A percentile compares a stretch with the other conserved stretches of the same genome.
Conservation (phyloP, 1,284 basidiomycete genomes). For the Pseudozyma flocculosa region DNA sequence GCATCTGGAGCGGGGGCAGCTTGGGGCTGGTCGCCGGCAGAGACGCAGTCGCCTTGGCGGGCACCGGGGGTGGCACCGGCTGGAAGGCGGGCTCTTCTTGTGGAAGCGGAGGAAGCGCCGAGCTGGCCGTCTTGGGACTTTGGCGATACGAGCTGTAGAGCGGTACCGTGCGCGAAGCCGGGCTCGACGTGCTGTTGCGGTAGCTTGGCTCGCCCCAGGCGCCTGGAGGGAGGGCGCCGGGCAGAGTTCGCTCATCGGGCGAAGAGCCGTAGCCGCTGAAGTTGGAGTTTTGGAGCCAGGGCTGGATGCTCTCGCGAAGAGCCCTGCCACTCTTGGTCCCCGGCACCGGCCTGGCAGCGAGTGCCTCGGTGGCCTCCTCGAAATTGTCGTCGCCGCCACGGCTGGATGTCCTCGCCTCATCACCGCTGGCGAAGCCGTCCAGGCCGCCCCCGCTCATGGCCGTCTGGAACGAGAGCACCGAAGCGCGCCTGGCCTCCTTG, state of each 20-base stretch:
- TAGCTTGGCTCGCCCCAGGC: slow-evolving; percentile 20
- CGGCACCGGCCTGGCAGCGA: not conserved
- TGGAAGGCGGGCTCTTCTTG: not conserved
- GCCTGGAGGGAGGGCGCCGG: slow-evolving; percentile 22
- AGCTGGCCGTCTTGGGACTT: not conserved
- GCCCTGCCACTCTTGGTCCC: slow-evolving; percentile 1
- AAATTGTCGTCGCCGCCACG: slow-evolving; percentile 23
- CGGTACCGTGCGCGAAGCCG: not conserved
- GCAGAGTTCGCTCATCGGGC: slow-evolving; percentile 23
- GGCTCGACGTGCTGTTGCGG: not conserved
- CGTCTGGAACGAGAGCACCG: slow-evolving; percentile 50
- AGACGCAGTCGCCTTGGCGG: not conserved
- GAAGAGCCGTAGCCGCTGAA: slow-evolving; percentile 14
- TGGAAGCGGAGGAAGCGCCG: not conserved
- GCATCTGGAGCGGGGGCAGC: not conserved
- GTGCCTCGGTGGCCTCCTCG: slow-evolving; percentile 1
- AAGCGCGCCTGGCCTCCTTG: slow-evolving; percentile 36
- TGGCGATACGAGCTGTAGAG: not conserved
- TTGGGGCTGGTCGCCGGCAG: no score
- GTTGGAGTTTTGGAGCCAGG: slow-evolving; percentile 16
- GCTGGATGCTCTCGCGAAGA: slow-evolving; percentile 6
- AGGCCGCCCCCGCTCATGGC: slow-evolving; percentile 34
- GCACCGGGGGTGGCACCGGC: not conserved
- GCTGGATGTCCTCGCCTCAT: slow-evolving; percentile 22
- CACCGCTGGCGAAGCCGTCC: slow-evolving; percentile 30